Evolutionary conservation across 345 rosid genomes (phyloP), one percentile per base, ranked within the genome.

Genomic region (Lepidium sativum): DNA sequence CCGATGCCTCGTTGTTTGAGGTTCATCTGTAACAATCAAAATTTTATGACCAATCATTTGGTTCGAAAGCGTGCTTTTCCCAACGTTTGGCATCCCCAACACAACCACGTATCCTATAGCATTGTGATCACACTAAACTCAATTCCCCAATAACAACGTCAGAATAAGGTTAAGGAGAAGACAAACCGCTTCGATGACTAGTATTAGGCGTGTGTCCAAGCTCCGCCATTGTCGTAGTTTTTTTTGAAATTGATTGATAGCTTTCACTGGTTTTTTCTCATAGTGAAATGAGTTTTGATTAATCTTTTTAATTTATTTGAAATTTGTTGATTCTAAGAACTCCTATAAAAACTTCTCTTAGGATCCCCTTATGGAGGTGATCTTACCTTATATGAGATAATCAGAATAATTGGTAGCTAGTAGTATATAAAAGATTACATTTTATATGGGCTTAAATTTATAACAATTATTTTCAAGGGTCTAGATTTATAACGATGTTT

Each of bases 11-110:
- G 98, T 92, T 18, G 97, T 92, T 73, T 89, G 97, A 57, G 98
- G 98, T 70, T 92, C 89, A 81, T 84, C 91, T 1, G 97, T 89
- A 67, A 89, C 97, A 59, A 92, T 89, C 2, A 94, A 92, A 18
- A 92, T 67, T 47, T 92, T 92, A 66, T 92, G 97, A n/a, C 98
- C 98, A 11, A 92, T 82, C 97, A 92, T 84, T 79, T 92, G 98
- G 55, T 92, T 92, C 8, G 91, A 86, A 37, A 89, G 80, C 21
- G 98, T 89, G 66, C 98, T 92, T 84, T 92, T 92, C 41, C 98
- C 97, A 20, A 92, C 97, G 80, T 92, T 92, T 4, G 98, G 95
- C 85, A 84, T 84, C 44, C 98, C 96, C 12, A 92, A 56, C 34
- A 89, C 94, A 56, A 97, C 96, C 68, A 92, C 98, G 65, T 84